These are phyloP conservation scores for Jamesozyma lodderae DNA, from an alignment of 805 yeast species.

Conservation along the genomic window DNA sequence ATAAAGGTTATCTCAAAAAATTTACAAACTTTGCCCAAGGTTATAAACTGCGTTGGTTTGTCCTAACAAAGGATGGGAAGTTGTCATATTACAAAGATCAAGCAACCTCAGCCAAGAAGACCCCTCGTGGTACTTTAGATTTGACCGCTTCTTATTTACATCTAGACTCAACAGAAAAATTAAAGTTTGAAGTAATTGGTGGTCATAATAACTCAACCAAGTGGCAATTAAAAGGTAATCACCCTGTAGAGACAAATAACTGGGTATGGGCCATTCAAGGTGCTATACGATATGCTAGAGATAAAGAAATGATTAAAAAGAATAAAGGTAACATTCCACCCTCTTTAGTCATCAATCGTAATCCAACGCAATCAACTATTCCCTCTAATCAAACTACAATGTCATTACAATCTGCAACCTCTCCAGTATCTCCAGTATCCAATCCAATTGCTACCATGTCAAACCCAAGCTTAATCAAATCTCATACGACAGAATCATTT, in stretches of 20 bases:
- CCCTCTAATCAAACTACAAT: not conserved
- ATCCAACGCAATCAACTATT: not conserved
- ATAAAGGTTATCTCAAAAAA: slow-evolving; percentile 84
- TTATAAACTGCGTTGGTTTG: slow-evolving; percentile 88
- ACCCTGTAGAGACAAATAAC: slow-evolving; percentile 86
- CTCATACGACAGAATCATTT: not conserved
- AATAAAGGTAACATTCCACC: slow-evolving; percentile 12
- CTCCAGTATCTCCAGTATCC: no score
- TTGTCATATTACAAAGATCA: slow-evolving; percentile 85
- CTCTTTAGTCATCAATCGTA: slow-evolving; percentile 11
- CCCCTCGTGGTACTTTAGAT: slow-evolving; percentile 83
- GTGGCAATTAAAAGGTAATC: slow-evolving; percentile 91
- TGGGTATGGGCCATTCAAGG: slow-evolving; percentile 98
- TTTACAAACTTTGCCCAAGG: slow-evolving; percentile 98
- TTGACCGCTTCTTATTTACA: slow-evolving; percentile 73
- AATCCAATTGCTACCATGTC: not conserved
- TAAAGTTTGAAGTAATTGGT: slow-evolving; percentile 81
- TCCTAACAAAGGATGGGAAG: slow-evolving; percentile 69
- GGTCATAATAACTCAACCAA: slow-evolving; percentile 53
- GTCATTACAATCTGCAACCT: no score
- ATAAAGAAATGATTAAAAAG: slow-evolving; percentile 34
- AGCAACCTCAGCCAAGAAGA: slow-evolving; percentile 64
- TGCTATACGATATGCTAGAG: slow-evolving; percentile 81
- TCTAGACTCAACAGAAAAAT: slow-evolving; percentile 84
- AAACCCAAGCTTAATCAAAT: not conserved